Evolutionary conservation across 2,329 filamentous ascomycete genomes (phyloP).

Genomic region (Teratosphaeria epicoccoides): DNA sequence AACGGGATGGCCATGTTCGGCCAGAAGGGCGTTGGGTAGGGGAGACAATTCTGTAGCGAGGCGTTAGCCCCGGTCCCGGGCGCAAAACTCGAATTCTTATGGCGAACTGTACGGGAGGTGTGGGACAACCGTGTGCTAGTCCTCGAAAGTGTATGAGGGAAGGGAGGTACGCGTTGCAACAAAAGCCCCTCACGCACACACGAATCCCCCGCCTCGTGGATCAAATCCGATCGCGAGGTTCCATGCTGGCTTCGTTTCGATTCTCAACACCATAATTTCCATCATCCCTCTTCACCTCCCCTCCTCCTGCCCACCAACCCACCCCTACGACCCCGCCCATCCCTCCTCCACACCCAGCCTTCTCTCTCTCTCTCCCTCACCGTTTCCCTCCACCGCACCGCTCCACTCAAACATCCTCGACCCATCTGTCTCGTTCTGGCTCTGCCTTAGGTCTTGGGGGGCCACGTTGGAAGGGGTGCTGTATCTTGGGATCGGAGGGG

Average conservation of each 20-base stretch:
- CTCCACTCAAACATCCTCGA: conserved; percentile 42
- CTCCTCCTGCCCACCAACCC: background rate
- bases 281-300: background rate
- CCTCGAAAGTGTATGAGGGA: background rate
- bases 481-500: conserved; percentile 48
- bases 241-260: background rate
- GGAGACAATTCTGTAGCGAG: background rate
- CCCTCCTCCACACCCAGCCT: conserved; percentile 22
- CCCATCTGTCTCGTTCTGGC: conserved; percentile 70
- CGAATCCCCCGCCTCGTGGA: background rate
- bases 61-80: background rate
- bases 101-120: background rate
- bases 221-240: background rate
- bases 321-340: conserved; percentile 11
- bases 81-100: background rate
- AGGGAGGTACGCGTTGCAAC: background rate
- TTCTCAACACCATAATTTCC: background rate
- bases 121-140: background rate
- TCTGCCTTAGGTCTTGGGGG: conserved; percentile 48
- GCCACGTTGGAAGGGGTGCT: conserved; percentile 41
- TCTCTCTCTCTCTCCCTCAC: conserved; percentile 33
- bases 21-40: background rate
- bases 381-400: conserved; percentile 57
- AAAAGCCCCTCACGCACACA: background rate
- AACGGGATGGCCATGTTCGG: background rate